Base-by-base conservation (phyloP, 73 alveolate genomes). In the Tetrahymena thermophila region DNA sequence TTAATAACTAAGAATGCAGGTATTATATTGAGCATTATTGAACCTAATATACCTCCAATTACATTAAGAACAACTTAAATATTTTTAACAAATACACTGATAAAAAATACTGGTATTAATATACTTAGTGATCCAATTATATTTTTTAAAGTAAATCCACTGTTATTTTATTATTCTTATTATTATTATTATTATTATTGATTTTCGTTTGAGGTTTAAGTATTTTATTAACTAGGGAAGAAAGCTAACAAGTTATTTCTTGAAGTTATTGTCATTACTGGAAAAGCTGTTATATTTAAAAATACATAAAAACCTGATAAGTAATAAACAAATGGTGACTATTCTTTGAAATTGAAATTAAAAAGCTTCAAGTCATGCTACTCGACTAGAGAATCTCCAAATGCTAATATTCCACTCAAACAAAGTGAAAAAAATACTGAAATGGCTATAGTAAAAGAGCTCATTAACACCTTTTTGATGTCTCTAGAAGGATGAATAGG, bases 221-320 rank as follows among this genome's bases (percentile, higher is more conserved):
- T 1, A 25, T 71, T n/a, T 31, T 71, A 71, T 28, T 28, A 7
- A 8, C 37, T 71, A 71, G 89, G 89, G 4, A 71, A 28, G 31
- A 71, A 31, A 1, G 89, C 89, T 71, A 71, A 19, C 31, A 71
- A 71, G 37, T 71, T 71, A 71, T 71, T 71, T 8, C 89, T 71
- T 19, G 89, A 71, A 31, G 89, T 71, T 23, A 71, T 71, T 10
- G 96, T 94, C 38, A 94, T 56, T 3, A 94, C 96, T 15, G 96
- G 95, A 21, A 94, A 85, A 25, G 96, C 96, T 16, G 96, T 94
- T 35, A 95, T 95, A 85, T 95, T 95, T 28, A 95, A n/a, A 35
- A 95, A 95, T 84, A 95, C 94, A 35, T 95, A 95, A 85, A 85
- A 95, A 35, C 97, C 94, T 7, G 94, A 85, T 10, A 95, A 42